These are phyloP conservation scores for Amauroascus verrucosus DNA, from an alignment of 2,329 filamentous ascomycete genomes.

Conservation along the genomic window DNA sequence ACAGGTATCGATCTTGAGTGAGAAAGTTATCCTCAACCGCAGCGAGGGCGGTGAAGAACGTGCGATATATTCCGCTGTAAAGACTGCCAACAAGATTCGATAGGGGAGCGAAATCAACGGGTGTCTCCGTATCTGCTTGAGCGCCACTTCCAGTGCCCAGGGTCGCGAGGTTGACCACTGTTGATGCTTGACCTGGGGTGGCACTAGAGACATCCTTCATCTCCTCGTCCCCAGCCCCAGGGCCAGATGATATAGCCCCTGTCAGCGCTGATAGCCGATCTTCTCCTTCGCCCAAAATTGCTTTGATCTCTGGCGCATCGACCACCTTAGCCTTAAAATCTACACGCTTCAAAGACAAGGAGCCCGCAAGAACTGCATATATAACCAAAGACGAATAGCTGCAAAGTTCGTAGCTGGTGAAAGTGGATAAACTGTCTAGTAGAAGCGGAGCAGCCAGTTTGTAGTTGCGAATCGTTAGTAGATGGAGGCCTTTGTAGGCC, in stretches of 20 bases:
- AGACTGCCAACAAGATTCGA: constrained; percentile 80
- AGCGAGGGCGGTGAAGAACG: constrained; percentile 82
- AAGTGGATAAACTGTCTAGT: constrained; percentile 93
- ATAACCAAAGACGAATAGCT: constrained; percentile 90
- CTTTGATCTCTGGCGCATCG: constrained; percentile 95
- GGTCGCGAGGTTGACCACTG: constrained; percentile 78
- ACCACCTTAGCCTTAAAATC: constrained; percentile 99
- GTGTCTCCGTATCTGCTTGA: constrained; percentile 65
- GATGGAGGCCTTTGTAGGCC: constrained; percentile 91
- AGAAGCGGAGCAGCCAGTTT: constrained; percentile 80
- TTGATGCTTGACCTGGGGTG: constrained; percentile 44
- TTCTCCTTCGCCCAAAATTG: constrained; percentile 80
- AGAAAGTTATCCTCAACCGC: constrained; percentile 90
- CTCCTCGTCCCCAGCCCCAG: constrained; percentile 64
- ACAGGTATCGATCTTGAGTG: constrained; percentile 84
- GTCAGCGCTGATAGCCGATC: constrained; percentile 76
- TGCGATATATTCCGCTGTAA: constrained; percentile 88
- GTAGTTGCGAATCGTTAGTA: constrained; percentile 86
- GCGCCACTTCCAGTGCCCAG: constrained; percentile 56
- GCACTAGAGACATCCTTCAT: constrained; percentile 48
- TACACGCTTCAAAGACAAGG: constrained; percentile 86
- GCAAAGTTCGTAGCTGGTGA: constrained; percentile 97
- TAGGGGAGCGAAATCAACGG: constrained; percentile 81
- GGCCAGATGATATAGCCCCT: constrained; percentile 70
- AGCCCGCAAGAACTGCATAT: constrained; percentile 90